Conservation (phyloP, 805 yeast genomes). For the Cyberlindnera xishuangbannaensis region DNA sequence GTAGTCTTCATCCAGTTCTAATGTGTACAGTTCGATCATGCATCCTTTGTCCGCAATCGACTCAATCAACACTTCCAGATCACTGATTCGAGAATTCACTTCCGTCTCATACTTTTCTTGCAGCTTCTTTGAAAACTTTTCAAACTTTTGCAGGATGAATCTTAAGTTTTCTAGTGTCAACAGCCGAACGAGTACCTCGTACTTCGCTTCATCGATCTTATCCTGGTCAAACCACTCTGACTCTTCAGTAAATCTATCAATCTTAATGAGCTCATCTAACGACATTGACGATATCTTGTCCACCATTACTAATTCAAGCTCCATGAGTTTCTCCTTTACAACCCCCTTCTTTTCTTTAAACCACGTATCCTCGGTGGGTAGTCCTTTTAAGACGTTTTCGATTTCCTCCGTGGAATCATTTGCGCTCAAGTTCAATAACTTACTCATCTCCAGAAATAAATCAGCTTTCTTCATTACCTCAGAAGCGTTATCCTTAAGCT, state of each 20-base stretch:
- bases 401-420: conserved; percentile 5
- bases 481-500: background rate
- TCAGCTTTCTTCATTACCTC: conserved; percentile 9
- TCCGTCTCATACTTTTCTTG: conserved; percentile 2
- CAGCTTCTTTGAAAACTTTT: conserved; percentile 2
- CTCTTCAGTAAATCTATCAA: conserved; percentile 5
- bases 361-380: conserved; percentile 12
- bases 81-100: background rate
- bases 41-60: conserved; percentile 6
- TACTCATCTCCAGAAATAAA: conserved; percentile 13
- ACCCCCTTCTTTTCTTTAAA: conserved; percentile 7
- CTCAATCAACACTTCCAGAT: conserved; percentile 1
- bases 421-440: conserved; percentile 11
- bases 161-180: conserved; percentile 11
- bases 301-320: conserved; percentile 9
- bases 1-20: conserved; percentile 11
- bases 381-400: conserved; percentile 1
- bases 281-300: conserved; percentile 3
- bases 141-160: conserved; percentile 4
- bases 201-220: conserved; percentile 4
- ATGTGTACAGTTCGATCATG: conserved; percentile 10
- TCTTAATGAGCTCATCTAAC: conserved; percentile 7
- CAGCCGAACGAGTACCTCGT: conserved; percentile 2
- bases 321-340: conserved; percentile 10
- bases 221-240: conserved; percentile 7